phyloP scores from a whole-genome alignment of 257 asterid species.

The Petunia axillaris region DNA sequence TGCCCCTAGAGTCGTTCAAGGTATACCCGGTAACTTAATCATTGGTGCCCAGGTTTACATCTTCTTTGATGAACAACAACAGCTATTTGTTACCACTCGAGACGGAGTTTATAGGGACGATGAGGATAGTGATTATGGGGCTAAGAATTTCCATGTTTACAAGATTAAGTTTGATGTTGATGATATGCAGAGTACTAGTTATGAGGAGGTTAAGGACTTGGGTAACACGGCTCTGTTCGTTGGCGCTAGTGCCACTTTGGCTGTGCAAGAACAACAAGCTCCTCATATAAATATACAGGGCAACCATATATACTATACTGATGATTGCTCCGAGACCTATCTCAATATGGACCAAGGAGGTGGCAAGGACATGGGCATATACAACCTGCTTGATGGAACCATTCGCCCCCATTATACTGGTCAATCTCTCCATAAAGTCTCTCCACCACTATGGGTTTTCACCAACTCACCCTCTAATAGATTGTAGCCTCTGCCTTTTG shows the following conservation, averaged over 20 bases:
- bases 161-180: no score
- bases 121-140: no score
- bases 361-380: background rate
- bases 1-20: no score
- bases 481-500: no score
- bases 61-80: no score
- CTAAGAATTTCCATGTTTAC: background rate
- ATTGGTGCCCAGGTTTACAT: background rate
- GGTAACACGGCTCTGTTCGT: background rate
- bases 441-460: background rate
- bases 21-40: no score
- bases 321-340: background rate
- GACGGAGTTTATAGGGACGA: background rate
- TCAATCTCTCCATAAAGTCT: background rate
- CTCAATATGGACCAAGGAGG: background rate
- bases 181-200: no score
- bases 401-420: background rate
- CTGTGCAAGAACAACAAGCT: background rate
- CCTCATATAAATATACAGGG: background rate
- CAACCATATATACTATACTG: background rate
- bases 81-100: background rate
- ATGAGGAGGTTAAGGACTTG: no score
- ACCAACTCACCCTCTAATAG: background rate
- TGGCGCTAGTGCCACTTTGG: background rate
- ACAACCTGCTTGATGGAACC: background rate